A percentile compares a stretch with the other conserved stretches of the same genome.
Conservation (phyloP, 2,329 filamentous ascomycete genomes). For the Aspergillus sp. region DNA sequence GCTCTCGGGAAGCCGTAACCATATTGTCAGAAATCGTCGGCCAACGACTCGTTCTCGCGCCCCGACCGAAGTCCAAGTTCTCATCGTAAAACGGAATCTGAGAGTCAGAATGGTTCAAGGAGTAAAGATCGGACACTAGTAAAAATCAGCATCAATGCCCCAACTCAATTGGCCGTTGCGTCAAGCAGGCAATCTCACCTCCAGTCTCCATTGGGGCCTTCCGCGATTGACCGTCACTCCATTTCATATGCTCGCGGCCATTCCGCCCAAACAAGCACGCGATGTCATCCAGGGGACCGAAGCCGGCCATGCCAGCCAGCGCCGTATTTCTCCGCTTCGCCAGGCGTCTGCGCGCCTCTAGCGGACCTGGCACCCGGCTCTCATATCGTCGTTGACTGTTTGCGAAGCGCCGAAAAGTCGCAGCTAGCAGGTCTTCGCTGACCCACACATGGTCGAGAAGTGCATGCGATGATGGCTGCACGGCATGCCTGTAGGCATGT, state of each 20-base stretch:
- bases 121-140: constrained; percentile 20
- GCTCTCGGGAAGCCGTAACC: constrained; percentile 6
- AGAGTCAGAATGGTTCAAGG: constrained; percentile 15
- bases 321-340: constrained; percentile 57
- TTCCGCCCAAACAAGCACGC: constrained; percentile 42
- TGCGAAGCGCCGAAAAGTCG: constrained; percentile 49
- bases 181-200: constrained; percentile 19
- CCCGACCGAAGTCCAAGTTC: constrained; percentile 13
- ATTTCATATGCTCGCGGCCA: constrained; percentile 39
- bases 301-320: constrained; percentile 36
- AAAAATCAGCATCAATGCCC: background rate
- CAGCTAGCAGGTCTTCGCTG: constrained; percentile 44
- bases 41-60: constrained; percentile 1
- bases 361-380: constrained; percentile 61
- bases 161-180: background rate
- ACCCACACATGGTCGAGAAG: constrained; percentile 44
- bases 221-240: constrained; percentile 28
- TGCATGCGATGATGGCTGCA: constrained; percentile 26
- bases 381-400: constrained; percentile 54
- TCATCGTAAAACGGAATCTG: constrained; percentile 22
- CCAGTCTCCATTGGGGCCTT: constrained; percentile 20
- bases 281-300: constrained; percentile 35
- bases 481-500: constrained; percentile 41
- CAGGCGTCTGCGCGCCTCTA: constrained; percentile 59
- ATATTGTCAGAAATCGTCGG: background rate